Base-by-base conservation (phyloP, 75 land plant genomes). In the Cunninghamia lanceolata region DNA sequence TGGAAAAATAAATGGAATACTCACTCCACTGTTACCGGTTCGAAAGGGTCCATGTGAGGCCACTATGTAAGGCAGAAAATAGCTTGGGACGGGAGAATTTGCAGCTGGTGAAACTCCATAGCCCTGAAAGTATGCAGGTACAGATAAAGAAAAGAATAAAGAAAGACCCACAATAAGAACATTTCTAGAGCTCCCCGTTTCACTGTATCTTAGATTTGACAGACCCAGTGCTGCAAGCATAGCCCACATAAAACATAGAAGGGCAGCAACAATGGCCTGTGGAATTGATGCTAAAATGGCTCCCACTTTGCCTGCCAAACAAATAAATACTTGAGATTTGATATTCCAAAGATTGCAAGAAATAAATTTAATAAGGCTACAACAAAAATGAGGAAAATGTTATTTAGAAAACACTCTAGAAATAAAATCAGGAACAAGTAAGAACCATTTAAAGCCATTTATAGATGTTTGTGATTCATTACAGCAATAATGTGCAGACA, bases 71-170 rank as follows among this genome's bases (percentile, higher is more conserved):
- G 96, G 98, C 85, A 92, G 92, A 83, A 95, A 96, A 53, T 98
- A 98, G 82, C 88, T 91, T 59, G 99, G 97, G 28, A 95, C 94
- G 21, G 95, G 87, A 54, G 91, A 83, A 78, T 90, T 93, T 46
- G 92, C 79, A 83, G 84, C 90, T 38, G 94, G 91, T 73, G 86
- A 82, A 43, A 90, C 80, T 54, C 94, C 95, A 87, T 94, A 98
- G 78, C 94, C 97, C 93, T 98, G 99, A 86, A 98, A 96, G 88
- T 96, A 98, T 28, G 98, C 93, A n/a, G 99, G 99, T 81, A 98
- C 56, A 8, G 99, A 96, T 19, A 98, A 88, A 2, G 99, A 95
- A 40, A 96, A 89, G 83, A 98, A 98, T 84, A 96, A 88, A n/a
- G 99, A 91, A 59, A 98, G 86, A 1, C 97, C 99, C 86, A 98